These are phyloP conservation scores for Lactarius psammicola DNA, from an alignment of 768 basidiomycete genomes.

Conservation along the genomic window DNA sequence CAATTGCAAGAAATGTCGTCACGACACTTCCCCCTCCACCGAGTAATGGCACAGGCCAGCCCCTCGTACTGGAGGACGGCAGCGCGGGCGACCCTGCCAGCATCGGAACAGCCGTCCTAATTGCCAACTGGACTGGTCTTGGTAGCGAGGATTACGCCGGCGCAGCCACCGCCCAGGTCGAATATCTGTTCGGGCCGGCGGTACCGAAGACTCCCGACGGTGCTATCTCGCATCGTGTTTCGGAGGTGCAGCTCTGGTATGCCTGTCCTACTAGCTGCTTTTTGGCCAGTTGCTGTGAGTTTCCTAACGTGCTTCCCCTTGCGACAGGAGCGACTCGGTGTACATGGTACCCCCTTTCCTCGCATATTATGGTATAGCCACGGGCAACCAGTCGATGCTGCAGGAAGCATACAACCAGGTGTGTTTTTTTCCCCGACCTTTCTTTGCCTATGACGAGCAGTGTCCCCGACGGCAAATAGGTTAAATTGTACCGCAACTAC, in stretches of 20 bases:
- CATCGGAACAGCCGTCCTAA: constrained; percentile 65
- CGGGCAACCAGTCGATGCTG: constrained; percentile 56
- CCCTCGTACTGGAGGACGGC: constrained; percentile 54
- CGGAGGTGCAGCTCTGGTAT: constrained; percentile 71
- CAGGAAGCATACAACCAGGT: constrained; percentile 63
- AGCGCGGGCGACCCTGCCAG: constrained; percentile 78
- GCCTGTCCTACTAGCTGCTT: constrained; percentile 27
- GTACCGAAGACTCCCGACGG: constrained; percentile 69
- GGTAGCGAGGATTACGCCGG: constrained; percentile 55
- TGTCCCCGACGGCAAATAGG: constrained; percentile 30
- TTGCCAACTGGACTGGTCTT: constrained; percentile 53
- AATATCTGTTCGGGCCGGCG: constrained; percentile 50
- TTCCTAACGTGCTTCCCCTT: neutral
- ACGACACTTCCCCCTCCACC: constrained; percentile 44
- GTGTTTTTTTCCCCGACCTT: constrained; percentile 3
- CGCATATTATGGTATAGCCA: constrained; percentile 74
- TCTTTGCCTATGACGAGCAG: neutral
- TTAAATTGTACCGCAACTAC: constrained; percentile 65
- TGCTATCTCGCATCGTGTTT: constrained; percentile 74
- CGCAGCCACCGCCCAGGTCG: constrained; percentile 65
- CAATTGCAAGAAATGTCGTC: constrained; percentile 54
- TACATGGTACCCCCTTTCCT: constrained; percentile 89
- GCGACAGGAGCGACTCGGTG: constrained; percentile 67
- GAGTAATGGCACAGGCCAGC: constrained; percentile 46
- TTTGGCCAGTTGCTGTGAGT: neutral